phyloP scores from a whole-genome alignment of 108 stramenopile genomes.

The Aureococcus anophagefferens region DNA sequence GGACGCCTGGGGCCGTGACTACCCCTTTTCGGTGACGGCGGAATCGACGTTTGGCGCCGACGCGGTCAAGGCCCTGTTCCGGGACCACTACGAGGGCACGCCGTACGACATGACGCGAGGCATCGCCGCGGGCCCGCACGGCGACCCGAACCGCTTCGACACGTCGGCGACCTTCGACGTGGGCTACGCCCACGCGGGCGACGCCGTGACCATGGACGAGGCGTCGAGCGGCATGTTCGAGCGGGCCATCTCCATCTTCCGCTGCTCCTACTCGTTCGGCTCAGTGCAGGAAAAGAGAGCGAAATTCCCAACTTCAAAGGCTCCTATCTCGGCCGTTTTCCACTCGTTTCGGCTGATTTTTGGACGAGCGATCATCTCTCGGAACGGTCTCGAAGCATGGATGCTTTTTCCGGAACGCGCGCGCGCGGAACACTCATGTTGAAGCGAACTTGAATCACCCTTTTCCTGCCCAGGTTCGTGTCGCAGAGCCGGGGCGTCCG shows the following conservation, averaged over 20 bases:
- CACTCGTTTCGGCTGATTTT: no score
- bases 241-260: constrained; percentile 49
- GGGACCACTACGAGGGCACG: constrained; percentile 64
- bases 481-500: constrained; percentile 17
- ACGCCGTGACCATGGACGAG: constrained; percentile 2
- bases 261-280: constrained; percentile 43
- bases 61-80: constrained; percentile 48
- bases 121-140: constrained; percentile 27
- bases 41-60: constrained; percentile 21
- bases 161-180: not conserved
- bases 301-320: no score
- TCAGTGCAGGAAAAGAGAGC: no score
- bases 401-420: no score
- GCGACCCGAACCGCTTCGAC: constrained; percentile 21
- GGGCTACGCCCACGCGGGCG: not conserved
- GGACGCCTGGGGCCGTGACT: constrained; percentile 30
- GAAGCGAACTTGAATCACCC: no score
- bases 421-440: no score
- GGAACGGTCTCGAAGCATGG: no score
- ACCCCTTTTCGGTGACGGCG: constrained; percentile 50
- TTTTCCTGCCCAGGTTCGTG: no score
- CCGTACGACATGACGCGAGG: constrained; percentile 40
- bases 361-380: no score
- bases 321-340: no score
- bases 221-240: constrained; percentile 46